A percentile compares a stretch with the other conserved stretches of the same genome.
These are phyloP conservation scores for Cryptosporidium ryanae DNA, from an alignment of 169 alveolate species.

Conservation along the genomic window DNA sequence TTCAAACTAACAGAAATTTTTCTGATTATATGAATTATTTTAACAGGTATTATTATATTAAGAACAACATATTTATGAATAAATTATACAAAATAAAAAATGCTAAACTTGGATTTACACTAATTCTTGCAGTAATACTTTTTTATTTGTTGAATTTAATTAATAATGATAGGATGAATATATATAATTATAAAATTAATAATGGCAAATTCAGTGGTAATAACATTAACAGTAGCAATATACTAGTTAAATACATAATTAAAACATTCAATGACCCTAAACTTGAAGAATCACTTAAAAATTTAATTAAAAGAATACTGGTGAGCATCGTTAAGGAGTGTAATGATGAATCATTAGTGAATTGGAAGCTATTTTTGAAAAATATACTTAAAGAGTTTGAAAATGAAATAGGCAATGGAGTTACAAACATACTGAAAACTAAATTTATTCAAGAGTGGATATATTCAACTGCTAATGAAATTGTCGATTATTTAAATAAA, in stretches of 20 bases:
- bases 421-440: slow-evolving; percentile 33
- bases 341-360: slow-evolving; percentile 36
- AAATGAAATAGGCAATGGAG: slow-evolving; percentile 13
- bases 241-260: slow-evolving; percentile 7
- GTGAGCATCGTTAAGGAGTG: slow-evolving; percentile 12
- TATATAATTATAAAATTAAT: not conserved
- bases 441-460: slow-evolving; percentile 62
- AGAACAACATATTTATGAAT: not conserved
- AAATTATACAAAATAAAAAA: not conserved
- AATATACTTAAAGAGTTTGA: slow-evolving; percentile 10
- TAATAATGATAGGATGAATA: slow-evolving; percentile 3
- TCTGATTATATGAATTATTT: not conserved
- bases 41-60: not conserved
- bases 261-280: slow-evolving; percentile 28
- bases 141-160: slow-evolving; percentile 21
- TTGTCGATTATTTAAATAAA: slow-evolving; percentile 58
- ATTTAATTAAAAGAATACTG: slow-evolving; percentile 34
- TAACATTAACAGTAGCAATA: not conserved
- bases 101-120: slow-evolving; percentile 12
- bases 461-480: slow-evolving; percentile 54
- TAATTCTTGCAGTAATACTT: slow-evolving; percentile 3
- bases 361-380: slow-evolving; percentile 17
- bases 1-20: not conserved
- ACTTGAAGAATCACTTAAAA: slow-evolving; percentile 43
- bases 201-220: not conserved